Base-by-base conservation (phyloP, 2,329 filamentous ascomycete species). In the Colletotrichum musae region DNA sequence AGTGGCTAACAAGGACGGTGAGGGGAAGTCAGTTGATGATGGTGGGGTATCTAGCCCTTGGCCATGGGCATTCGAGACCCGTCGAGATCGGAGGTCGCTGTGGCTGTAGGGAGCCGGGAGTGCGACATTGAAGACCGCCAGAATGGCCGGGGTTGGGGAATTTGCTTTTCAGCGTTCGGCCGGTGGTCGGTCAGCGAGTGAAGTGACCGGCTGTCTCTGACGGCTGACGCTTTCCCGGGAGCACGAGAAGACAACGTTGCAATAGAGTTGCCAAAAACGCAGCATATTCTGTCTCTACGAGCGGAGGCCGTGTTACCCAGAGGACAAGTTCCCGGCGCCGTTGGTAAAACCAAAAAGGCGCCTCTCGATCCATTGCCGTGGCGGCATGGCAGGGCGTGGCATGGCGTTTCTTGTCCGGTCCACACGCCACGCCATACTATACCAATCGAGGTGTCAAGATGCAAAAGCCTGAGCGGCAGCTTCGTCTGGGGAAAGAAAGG, bases 1-100 rank as follows among this genome's bases (percentile, higher is more conserved):
- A 71, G 70, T 71, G 70, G 70, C 67, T 62, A 57, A 56, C 4
- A 54, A 26, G 64, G 60, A 62, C 51, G 48, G 58, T 52, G 68
- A 68, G 70, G 68, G 68, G 54, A 51, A 64, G 64, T 71, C 70
- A 60, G 68, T 72, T 71, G 68, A 71, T 41, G 60, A 62, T 61
- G 64, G 68, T 64, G 64, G 70, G 57, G 64, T 50, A 62, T 54
- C 58, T n/a, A 26, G 58, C 47, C 52, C 47, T 62, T 59, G 66
- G 51, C 64, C 48, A 21, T 47, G 45, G 58, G 16, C 43, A 56
- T 58, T 45, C 48, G 65, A 69, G 64, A 58, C 62, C 68, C 39
- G 73, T 71, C 67, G 71, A 68, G 18, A 64, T 68, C 6, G 68
- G 71, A 28, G 58, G 67, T 50, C 28, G n/a, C 24, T 50, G 54